Evolutionary conservation across 176 grass and related monocot genomes (phyloP).

Genomic region (Aegilops speltoides): DNA sequence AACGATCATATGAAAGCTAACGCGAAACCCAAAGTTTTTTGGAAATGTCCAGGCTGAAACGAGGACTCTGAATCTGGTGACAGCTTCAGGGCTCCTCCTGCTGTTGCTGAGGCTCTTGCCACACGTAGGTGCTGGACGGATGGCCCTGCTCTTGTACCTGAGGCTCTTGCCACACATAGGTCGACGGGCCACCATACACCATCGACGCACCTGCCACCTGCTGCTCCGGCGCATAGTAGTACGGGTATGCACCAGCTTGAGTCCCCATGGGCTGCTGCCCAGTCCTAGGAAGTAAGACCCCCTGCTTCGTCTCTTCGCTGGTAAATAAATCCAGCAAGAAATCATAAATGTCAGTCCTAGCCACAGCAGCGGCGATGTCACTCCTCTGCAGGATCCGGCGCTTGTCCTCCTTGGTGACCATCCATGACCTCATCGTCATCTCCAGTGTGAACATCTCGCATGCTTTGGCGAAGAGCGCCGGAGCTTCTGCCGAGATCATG

Average conservation of each 20-base stretch:
- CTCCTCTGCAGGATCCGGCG: constrained; percentile 57
- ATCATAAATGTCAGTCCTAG: constrained; percentile 57
- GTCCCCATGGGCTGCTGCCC: constrained; percentile 31
- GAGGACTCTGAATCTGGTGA: not conserved
- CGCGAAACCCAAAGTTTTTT: not conserved
- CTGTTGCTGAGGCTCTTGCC: not conserved
- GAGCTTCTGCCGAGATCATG: constrained; percentile 69
- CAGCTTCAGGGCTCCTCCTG: not conserved
- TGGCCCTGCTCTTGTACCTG: not conserved
- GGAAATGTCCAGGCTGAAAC: not conserved
- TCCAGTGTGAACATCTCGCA: constrained; percentile 67
- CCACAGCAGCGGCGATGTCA: constrained; percentile 48
- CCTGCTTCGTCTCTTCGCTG: constrained; percentile 50
- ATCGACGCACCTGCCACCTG: constrained; percentile 32
- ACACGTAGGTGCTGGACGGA: not conserved
- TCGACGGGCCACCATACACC: constrained; percentile 32
- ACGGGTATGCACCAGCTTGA: constrained; percentile 33
- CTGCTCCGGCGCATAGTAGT: constrained; percentile 33
- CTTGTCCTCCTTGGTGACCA: constrained; percentile 64
- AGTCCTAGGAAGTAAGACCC: constrained; percentile 32
- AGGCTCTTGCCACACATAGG: not conserved
- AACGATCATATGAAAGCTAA: constrained; percentile 20
- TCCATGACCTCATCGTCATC: constrained; percentile 64
- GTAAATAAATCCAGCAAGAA: constrained; percentile 65
- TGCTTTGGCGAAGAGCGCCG: constrained; percentile 52